Evolutionary conservation across 2,329 filamentous ascomycete genomes (phyloP), one percentile per base, ranked within the genome.

Genomic region (Fusarium domesticum): DNA sequence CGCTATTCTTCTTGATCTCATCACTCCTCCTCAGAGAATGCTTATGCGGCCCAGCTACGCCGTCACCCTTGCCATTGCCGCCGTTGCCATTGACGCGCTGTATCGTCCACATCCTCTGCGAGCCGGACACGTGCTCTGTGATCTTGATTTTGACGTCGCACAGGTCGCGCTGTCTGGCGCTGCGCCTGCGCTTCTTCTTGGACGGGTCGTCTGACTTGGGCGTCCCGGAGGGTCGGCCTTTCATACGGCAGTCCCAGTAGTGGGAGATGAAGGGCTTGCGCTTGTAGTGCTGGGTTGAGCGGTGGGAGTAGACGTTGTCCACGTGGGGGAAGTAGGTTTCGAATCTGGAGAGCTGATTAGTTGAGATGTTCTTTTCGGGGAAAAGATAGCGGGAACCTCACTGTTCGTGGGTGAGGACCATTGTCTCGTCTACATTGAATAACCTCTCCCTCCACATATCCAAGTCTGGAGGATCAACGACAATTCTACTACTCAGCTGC

Each of bases 91-190:
- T 89, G 6, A 90, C 85, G 31, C 86, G 74, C 60, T 90, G 85
- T 36, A 90, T 83, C 0, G 85, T 89, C 70, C 86, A 90, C 35
- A 64, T 63, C 33, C 71, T 59, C 15, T 68, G 64, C 2, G 70
- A 65, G 63, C 76, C 78, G 8, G 84, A 78, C 42, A 85, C 84
- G 67, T 87, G 88, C 65, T 91, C 87, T 3, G 85, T 89, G 47
- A 91, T 88, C 65, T 90, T 91, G 64, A 91, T 89, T 68, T 91
- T 91, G 52, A 91, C 87, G 64, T 91, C 86, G 63, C 87, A 92
- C n/a, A 90, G 74, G 67, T 90, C 85, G 11, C 85, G 76, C 64
- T 87, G 82, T 33, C 87, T 75, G n/a, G 84, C 84, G 28, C 77
- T 81, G 18, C 87, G 81, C 67, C 89, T 90, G 30, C 87, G 78